phyloP scores from a whole-genome alignment of 176 grass and related monocot species.

The Puya raimondii region DNA sequence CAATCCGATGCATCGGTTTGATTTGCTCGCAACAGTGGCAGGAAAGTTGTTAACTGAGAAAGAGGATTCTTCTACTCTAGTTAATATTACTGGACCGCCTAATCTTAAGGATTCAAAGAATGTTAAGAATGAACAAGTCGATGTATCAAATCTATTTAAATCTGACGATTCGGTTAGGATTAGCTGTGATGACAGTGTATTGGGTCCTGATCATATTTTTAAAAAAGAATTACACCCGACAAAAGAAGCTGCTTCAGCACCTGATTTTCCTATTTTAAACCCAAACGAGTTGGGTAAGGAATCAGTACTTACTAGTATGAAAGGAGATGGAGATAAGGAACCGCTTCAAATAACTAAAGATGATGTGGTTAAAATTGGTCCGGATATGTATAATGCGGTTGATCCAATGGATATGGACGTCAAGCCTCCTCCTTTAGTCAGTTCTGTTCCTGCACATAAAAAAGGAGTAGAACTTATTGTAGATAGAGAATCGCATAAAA shows the following conservation, averaged over 20 bases:
- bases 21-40: constrained; percentile 66
- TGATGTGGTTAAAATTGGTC: constrained; percentile 15
- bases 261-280: constrained; percentile 38
- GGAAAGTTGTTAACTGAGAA: constrained; percentile 31
- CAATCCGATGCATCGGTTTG: constrained; percentile 45
- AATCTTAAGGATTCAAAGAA: constrained; percentile 13
- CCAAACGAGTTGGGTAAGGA: constrained; percentile 24
- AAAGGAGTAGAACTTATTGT: constrained; percentile 35
- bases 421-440: constrained; percentile 30
- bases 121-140: constrained; percentile 32
- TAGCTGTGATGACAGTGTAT: constrained; percentile 22
- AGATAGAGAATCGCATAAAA: constrained; percentile 62
- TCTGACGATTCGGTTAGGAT: constrained; percentile 22
- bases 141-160: constrained; percentile 14
- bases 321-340: constrained; percentile 27
- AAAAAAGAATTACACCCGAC: not conserved
- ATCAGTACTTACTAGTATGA: constrained; percentile 8
- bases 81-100: constrained; percentile 22
- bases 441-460: constrained; percentile 18
- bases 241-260: constrained; percentile 16
- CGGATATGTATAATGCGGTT: constrained; percentile 22
- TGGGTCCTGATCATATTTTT: constrained; percentile 10
- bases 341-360: constrained; percentile 15
- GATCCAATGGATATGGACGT: constrained; percentile 32
- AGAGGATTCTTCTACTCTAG: constrained; percentile 24